A percentile compares a stretch with the other conserved stretches of the same genome.
These are phyloP conservation scores for Croton laevigatus DNA, from an alignment of 441 rosid genomes.

Conservation along the genomic window DNA sequence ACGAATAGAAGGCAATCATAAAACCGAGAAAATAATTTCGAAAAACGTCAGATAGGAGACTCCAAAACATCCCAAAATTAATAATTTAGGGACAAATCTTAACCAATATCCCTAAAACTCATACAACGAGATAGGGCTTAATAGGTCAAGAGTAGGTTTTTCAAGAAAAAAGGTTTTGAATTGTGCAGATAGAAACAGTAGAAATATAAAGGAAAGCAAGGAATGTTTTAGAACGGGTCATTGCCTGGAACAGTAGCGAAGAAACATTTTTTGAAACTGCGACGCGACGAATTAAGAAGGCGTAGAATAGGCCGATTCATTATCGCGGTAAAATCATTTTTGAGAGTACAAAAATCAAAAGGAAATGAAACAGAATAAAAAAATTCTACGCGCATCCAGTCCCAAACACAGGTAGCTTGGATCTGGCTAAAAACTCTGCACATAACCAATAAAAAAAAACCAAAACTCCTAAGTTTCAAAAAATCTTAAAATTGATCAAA, in stretches of 20 bases:
- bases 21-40: no score
- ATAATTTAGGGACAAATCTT: no score
- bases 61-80: no score
- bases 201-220: no score
- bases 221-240: not conserved
- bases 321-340: not conserved
- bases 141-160: no score
- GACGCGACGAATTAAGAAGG: not conserved
- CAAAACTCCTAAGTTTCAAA: not conserved
- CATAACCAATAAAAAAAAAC: conserved; percentile 7
- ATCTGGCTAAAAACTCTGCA: conserved; percentile 15
- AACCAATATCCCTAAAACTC: no score
- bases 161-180: no score
- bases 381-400: not conserved
- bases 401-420: conserved; percentile 10
- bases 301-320: not conserved
- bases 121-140: no score
- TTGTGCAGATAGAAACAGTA: not conserved
- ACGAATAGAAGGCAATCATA: no score
- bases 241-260: not conserved
- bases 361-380: not conserved
- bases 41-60: no score
- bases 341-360: not conserved
- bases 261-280: not conserved
- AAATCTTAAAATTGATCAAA: not conserved